Percentiles rank a stretch among this genome's conserved stretches.
Conservation (phyloP, 129 eudicot species). For the Kitagawia praeruptora region DNA sequence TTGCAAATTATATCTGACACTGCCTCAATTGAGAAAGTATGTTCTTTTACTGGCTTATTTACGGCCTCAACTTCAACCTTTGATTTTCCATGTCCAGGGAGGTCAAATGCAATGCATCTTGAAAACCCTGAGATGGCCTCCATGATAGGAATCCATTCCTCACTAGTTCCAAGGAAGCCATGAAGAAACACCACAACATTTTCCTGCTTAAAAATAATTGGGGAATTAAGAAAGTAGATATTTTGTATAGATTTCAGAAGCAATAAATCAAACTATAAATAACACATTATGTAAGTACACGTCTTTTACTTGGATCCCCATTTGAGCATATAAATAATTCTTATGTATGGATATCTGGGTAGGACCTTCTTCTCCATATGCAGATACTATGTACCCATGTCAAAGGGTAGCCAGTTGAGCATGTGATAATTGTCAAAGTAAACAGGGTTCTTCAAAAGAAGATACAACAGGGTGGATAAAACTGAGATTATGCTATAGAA, state of each 20-base stretch:
- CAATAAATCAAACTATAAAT: background rate
- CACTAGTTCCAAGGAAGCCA: slow-evolving; percentile 86
- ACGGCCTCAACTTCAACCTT: slow-evolving; percentile 24
- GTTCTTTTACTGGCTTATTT: slow-evolving; percentile 13
- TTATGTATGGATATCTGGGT: background rate
- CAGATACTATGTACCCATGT: background rate
- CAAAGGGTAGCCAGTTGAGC: background rate
- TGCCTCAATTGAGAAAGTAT: slow-evolving; percentile 42
- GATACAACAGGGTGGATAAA: background rate
- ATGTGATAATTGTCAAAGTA: background rate
- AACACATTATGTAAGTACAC: background rate
- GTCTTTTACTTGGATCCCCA: background rate
- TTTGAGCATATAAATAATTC: background rate
- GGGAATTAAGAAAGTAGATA: background rate
- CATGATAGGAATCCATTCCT: slow-evolving; percentile 86
- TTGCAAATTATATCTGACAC: slow-evolving; percentile 43
- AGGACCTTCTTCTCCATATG: background rate
- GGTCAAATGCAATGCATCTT: slow-evolving; percentile 77
- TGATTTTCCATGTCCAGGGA: slow-evolving; percentile 91
- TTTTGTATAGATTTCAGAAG: background rate
- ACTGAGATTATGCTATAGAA: too few species aligned
- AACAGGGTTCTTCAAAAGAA: background rate
- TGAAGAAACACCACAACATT: slow-evolving; percentile 66
- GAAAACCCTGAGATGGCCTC: slow-evolving; percentile 69
- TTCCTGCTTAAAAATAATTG: slow-evolving; percentile 35